Base-by-base conservation (phyloP, 192 early-diverging fungal species). In the Lunasporangiospora selenospora region DNA sequence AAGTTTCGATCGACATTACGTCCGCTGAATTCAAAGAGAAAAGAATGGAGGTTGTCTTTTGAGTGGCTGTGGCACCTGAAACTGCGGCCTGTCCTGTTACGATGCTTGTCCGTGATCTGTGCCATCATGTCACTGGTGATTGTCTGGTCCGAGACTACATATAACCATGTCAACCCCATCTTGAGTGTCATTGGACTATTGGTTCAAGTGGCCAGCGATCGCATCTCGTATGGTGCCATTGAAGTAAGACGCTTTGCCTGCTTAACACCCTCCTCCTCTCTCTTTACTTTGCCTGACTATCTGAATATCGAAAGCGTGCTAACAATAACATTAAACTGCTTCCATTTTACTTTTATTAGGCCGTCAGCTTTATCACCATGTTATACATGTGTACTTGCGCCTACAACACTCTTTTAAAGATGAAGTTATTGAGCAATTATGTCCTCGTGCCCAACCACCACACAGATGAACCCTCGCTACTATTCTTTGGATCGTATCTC, bases 101-200 rank as follows among this genome's bases (percentile, higher is more conserved):
- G 87, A 11, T 52, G 60, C 1, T 55, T 92, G 23, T 75, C 90
- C 6, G 73, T 91, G 9, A 44, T 89, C 1, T 89, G 81, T 43
- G 81, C 86, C 0, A 15, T 83, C 19, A 62, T 90, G 29, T 93
- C 94, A 24, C 52, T 85, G 2, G 75, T 84, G 24, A 80, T 98
- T 30, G 77, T 98, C 27, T 98, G 97, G 97, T 96, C 94, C 4
- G 97, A 98, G 76, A 81, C 94, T 31, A 96, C 93, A 1, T 97
- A 96, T 65, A 92, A 94, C 53, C 56, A 89, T 29, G 48, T 70
- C 11, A 75, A 79, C 21, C 87, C 89, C 27, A 78, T 83, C 6
- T 64, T 96, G 38, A 93, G 91, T 6, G 84, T 93, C 48, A 89
- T 95, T 45, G 85, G 80, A 52, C 93, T 44, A 51, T 87, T 75